Evolutionary conservation across 495 filamentous ascomycete species (phyloP), one percentile per base, ranked within the genome.

Genomic region (Tuber borchii): DNA sequence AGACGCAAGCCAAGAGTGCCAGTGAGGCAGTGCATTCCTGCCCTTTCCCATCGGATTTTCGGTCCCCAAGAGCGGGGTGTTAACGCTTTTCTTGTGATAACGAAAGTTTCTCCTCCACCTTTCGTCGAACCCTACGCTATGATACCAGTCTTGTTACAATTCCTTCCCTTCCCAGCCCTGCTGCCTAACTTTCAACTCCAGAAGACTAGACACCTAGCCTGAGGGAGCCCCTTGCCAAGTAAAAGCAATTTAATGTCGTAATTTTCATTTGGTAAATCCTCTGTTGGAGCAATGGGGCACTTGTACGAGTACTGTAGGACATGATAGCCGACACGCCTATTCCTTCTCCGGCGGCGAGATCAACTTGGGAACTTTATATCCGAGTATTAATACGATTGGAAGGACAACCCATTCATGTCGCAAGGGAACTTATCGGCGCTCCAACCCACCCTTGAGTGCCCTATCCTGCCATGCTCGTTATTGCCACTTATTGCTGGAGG

Each of bases 1-100:
- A 79, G 51, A 79, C 70, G 78, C 78, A 79, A 48, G 78, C 78
- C 78, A 79, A 79, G 78, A n/a, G 71, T 73, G 46, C 34, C 70
- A 71, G 43, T 76, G 78, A 76, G 77, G 78, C 76, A 76, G 76
- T 78, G 78, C 78, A 72, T 71, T 34, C 46, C 46, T 44, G 42
- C 31, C 45, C 46, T 31, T 68, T 72, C 39, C 56, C n/a, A 65
- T 31, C 16, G 56, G 56, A 65, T 65, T 31, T 31, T 12, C 31
- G 26, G 56, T 65, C 26, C n/a, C 2, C n/a, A 2, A 65, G n/a
- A 65, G 56, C n/a, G 56, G 56, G 56, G 56, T 65, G 56, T 65
- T 65, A 2, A 65, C 56, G n/a, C 56, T 65, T 31, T 65, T 26
- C 56, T 65, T 3, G 2, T 14, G 9, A 4, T 65, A 31, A 31